Evolutionary conservation across 2,329 filamentous ascomycete genomes (phyloP).

Genomic region (Verticillium alfalfae): DNA sequence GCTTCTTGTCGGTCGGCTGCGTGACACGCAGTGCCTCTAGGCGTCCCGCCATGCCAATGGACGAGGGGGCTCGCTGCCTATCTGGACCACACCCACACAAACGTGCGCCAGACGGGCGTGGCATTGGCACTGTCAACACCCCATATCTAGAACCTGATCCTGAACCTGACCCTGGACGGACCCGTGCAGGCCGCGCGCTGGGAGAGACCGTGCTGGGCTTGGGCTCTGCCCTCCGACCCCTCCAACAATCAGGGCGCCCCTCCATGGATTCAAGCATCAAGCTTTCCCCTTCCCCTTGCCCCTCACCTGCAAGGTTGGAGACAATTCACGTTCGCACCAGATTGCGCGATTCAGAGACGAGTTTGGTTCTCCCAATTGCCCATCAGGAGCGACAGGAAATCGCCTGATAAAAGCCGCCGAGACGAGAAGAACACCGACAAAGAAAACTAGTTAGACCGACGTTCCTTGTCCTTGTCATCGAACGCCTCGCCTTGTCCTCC

Average conservation of each 20-base stretch:
- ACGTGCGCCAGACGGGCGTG: background rate
- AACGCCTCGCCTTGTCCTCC: background rate
- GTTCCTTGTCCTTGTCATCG: background rate
- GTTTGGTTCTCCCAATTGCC: background rate
- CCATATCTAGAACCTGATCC: background rate
- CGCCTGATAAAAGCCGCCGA: background rate
- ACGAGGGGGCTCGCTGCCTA: background rate
- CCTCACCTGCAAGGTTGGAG: background rate
- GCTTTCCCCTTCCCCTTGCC: background rate
- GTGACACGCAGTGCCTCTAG: background rate
- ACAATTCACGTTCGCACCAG: background rate
- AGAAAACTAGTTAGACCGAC: background rate
- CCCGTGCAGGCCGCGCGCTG: background rate
- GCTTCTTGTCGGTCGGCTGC: background rate
- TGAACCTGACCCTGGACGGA: background rate
- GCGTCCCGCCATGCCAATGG: background rate
- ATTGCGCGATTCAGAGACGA: background rate
- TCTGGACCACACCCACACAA: background rate
- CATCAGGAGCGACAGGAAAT: background rate
- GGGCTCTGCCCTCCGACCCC: background rate
- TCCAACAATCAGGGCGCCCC: background rate
- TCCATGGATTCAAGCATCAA: background rate
- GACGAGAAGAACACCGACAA: background rate
- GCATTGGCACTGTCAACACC: background rate
- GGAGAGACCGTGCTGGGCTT: background rate